These are phyloP conservation scores for Trichoderma citrinoviride DNA, from an alignment of 2,329 filamentous ascomycete species.

Conservation along the genomic window DNA sequence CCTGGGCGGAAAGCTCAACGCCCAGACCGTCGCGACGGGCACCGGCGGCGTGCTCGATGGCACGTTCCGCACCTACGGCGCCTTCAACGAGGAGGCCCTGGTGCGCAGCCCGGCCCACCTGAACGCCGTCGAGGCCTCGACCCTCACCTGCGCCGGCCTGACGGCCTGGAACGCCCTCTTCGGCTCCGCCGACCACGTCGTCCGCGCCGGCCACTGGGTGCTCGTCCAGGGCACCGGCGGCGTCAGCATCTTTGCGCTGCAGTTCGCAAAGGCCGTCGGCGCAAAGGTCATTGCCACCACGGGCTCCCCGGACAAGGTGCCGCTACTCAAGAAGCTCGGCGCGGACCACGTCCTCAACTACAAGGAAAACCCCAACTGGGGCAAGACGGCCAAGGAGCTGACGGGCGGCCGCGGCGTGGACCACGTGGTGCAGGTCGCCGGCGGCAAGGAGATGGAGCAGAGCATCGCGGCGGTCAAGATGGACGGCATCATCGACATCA, in stretches of 20 bases:
- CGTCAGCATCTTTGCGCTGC: constrained; percentile 65
- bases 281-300: constrained; percentile 51
- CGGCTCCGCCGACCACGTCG: constrained; percentile 45
- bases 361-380: constrained; percentile 46
- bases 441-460: constrained; percentile 44
- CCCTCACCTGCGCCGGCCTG: constrained; percentile 58
- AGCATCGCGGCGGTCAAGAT: constrained; percentile 45
- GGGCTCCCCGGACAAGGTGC: constrained; percentile 44
- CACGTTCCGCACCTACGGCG: constrained; percentile 63
- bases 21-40: constrained; percentile 46
- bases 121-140: constrained; percentile 51
- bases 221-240: constrained; percentile 70
- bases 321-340: constrained; percentile 45
- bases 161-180: constrained; percentile 67
- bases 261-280: constrained; percentile 51
- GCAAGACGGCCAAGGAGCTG: constrained; percentile 42
- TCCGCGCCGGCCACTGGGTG: constrained; percentile 57
- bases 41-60: constrained; percentile 69
- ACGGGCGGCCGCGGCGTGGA: constrained; percentile 47
- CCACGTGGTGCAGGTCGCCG: constrained; percentile 49
- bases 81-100: constrained; percentile 66
- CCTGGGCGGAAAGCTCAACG: constrained; percentile 43
- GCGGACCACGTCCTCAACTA: constrained; percentile 53
- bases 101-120: constrained; percentile 60
- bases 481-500: constrained; percentile 46